Base-by-base conservation (phyloP, 768 basidiomycete species). In the Tricholoma hemisulphureum region DNA sequence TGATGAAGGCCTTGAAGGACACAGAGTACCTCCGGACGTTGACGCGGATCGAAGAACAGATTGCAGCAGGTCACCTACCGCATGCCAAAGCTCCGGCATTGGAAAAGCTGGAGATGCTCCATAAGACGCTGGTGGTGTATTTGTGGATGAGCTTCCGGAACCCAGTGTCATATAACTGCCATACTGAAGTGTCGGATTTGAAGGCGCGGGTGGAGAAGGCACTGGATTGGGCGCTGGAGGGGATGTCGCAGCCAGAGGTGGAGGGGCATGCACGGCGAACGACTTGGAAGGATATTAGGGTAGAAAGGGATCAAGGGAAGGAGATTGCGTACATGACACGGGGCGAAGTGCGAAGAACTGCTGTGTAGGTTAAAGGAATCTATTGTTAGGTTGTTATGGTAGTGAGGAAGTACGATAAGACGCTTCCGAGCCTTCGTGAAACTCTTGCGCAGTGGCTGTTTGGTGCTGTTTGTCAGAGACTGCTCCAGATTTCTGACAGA, bases 61-160 rank as follows among this genome's bases (percentile, higher is more conserved):
- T 77, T 61, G 54, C 73, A 39, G 53, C 56, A 49, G 58, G 57
- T 21, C 39, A 50, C 24, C 49, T 50, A 28, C 3, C 51, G 5
- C 10, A 48, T 29, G 37, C 64, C 67, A 55, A 43, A 10, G 9
- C 62, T 26, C 20, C 35, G 52, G 61, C 62, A 20, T 58, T 80
- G 18, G 23, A 49, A 6, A 37, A 50, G 14, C 71, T 98, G 46
- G 95, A 98, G 71, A 76, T 80, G 5, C 72, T 92, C 58, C 94
- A 99, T 73, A 89, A 88, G 64, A 73, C 83, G 28, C 65, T 93
- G 26, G 85, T 88, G 13, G 63, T 89, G 20, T 98, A 98, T 71
- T 75, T 93, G 50, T 99, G 96, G 96, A 77, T 95, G 61, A 77
- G 80, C 18, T 86, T 83, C 69, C 86, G 95, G 35, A 78, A 83